phyloP scores from a whole-genome alignment of 352 stramenopile species.

The Phytopythium ostracodes region DNA sequence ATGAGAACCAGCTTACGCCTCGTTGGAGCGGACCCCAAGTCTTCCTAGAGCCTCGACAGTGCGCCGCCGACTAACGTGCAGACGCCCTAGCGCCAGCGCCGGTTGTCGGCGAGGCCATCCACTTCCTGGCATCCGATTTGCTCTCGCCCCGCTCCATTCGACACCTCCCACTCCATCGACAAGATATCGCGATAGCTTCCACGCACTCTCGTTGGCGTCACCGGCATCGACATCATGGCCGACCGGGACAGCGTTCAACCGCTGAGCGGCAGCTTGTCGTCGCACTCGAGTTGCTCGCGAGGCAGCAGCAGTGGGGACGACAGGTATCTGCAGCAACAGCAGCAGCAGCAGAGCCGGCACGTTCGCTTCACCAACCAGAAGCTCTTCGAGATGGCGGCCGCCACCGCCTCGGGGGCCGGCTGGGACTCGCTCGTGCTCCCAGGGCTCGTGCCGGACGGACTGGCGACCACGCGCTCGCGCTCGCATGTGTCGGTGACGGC shows the following conservation, averaged over 20 bases:
- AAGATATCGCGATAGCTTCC: not conserved
- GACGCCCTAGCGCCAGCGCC: no score
- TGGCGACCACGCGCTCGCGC: not conserved
- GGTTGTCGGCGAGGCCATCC: no score
- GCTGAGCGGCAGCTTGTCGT: not conserved
- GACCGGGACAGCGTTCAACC: not conserved
- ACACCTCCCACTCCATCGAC: not conserved
- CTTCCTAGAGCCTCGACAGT: not conserved
- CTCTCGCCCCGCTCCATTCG: no score
- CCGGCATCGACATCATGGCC: not conserved
- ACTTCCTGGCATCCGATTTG: not conserved
- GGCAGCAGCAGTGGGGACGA: no score
- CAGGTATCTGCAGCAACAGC: not conserved
- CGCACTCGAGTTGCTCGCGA: not conserved
- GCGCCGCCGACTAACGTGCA: not conserved
- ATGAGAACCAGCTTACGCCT: not conserved
- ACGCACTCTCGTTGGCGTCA: not conserved
- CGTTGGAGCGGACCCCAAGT: no score
- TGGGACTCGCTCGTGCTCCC: slow-evolving; percentile 1
- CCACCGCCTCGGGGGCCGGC: not conserved
- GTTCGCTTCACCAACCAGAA: not conserved
- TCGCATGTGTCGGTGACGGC: not conserved
- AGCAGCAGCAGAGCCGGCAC: not conserved
- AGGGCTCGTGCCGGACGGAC: not conserved
- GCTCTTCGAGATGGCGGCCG: slow-evolving; percentile 3